A percentile compares a stretch with the other conserved stretches of the same genome.
Evolutionary conservation across 2,329 filamentous ascomycete genomes (phyloP).

Genomic region (Colletotrichum siamense): DNA sequence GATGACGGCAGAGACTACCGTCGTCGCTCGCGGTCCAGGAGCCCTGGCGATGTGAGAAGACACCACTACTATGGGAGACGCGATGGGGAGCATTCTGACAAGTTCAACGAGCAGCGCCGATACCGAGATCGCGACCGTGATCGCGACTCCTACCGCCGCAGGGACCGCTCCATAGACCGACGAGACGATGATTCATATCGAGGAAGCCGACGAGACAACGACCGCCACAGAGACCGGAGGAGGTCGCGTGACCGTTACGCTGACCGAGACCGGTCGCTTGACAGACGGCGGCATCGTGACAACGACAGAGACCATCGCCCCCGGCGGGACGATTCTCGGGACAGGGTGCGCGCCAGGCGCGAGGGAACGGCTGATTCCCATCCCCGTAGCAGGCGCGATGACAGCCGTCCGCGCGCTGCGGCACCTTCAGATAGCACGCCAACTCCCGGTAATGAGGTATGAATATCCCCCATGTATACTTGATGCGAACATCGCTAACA

Average conservation of each 20-base stretch:
- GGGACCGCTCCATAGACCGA: constrained; percentile 73
- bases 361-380: constrained; percentile 76
- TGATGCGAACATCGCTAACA: constrained; percentile 26
- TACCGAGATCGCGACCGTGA: constrained; percentile 60
- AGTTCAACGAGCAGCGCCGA: constrained; percentile 53
- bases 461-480: constrained; percentile 26
- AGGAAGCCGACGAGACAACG: constrained; percentile 61
- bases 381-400: constrained; percentile 69
- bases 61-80: constrained; percentile 22
- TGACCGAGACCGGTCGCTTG: constrained; percentile 64
- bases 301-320: constrained; percentile 65
- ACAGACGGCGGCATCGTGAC: constrained; percentile 62
- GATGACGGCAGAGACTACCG: constrained; percentile 56
- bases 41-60: constrained; percentile 63
- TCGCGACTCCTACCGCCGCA: constrained; percentile 65
- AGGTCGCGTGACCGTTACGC: constrained; percentile 66
- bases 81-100: constrained; percentile 44
- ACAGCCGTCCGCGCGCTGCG: constrained; percentile 61
- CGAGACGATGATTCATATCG: constrained; percentile 71
- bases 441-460: constrained; percentile 62
- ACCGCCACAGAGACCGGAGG: constrained; percentile 61
- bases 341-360: constrained; percentile 66
- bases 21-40: constrained; percentile 66
- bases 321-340: constrained; percentile 77
- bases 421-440: constrained; percentile 53